Evolutionary conservation across 768 basidiomycete species (phyloP).

Genomic region (Podaxis sp.): DNA sequence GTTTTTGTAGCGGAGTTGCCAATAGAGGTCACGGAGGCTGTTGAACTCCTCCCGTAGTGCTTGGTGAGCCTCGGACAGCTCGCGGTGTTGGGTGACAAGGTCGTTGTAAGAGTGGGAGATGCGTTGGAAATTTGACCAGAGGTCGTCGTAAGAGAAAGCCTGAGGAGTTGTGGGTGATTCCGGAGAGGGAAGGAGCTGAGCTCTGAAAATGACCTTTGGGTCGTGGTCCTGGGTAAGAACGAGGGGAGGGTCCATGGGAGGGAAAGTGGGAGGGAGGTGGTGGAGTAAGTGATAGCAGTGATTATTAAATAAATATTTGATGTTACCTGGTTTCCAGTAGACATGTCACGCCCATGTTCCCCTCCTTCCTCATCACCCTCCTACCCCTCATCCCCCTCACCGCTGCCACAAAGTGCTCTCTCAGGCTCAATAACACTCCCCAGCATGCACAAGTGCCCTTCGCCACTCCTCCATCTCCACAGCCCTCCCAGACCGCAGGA

Average conservation of each 20-base stretch:
- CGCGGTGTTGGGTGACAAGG: conserved; percentile 3
- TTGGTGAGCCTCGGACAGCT: conserved; percentile 1
- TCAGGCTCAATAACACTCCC: neutral
- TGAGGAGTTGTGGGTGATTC: neutral
- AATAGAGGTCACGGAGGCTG: conserved; percentile 2
- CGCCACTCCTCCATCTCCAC: neutral
- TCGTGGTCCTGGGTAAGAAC: conserved; percentile 7
- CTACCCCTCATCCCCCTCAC: conserved; percentile 1
- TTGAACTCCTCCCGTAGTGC: conserved; percentile 1
- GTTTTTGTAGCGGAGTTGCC: neutral
- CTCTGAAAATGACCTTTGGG: conserved; percentile 3
- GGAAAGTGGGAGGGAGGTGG: neutral
- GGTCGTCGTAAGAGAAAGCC: neutral
- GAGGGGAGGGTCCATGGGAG: conserved; percentile 2
- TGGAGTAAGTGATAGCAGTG: neutral
- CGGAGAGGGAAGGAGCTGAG: neutral
- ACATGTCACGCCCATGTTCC: conserved; percentile 1
- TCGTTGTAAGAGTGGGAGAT: conserved; percentile 2
- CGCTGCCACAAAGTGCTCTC: conserved; percentile 1
- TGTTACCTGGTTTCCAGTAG: neutral
- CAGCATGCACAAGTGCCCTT: neutral
- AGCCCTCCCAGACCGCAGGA: neutral
- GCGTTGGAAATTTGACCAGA: neutral
- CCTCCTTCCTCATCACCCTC: neutral
- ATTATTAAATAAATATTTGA: neutral